A percentile compares a stretch with the other conserved stretches of the same genome.
These are phyloP conservation scores for Trypanosoma theileri DNA, from an alignment of 208 protist genomes.

Conservation along the genomic window DNA sequence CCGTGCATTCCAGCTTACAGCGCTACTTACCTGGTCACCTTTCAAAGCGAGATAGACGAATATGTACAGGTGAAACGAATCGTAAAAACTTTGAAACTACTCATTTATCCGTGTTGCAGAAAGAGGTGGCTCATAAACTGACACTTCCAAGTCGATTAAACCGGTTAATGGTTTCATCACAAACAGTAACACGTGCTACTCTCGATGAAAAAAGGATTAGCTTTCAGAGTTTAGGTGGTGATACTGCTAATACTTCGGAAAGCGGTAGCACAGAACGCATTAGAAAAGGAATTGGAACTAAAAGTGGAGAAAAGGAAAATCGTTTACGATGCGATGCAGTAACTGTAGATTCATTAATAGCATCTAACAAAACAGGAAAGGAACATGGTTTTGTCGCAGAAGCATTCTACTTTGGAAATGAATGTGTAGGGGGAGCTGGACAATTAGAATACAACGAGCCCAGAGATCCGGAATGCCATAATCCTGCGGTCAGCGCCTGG, in stretches of 20 bases:
- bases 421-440: slow-evolving; percentile 15
- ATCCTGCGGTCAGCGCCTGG: slow-evolving; percentile 10
- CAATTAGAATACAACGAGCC: slow-evolving; percentile 23
- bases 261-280: background rate
- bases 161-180: slow-evolving; percentile 10
- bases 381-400: slow-evolving; percentile 8
- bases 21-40: slow-evolving; percentile 27
- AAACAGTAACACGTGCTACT: slow-evolving; percentile 14
- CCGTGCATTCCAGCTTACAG: slow-evolving; percentile 15
- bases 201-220: background rate
- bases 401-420: slow-evolving; percentile 21
- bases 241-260: background rate
- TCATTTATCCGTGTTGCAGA: slow-evolving; percentile 1
- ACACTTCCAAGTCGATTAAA: background rate
- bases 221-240: background rate
- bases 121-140: slow-evolving; percentile 4
- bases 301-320: background rate
- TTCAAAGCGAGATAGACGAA: slow-evolving; percentile 10
- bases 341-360: slow-evolving; percentile 3
- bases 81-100: background rate
- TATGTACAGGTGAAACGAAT: slow-evolving; percentile 25
- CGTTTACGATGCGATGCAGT: background rate
- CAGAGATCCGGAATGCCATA: background rate
- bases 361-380: slow-evolving; percentile 5
- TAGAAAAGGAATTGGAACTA: background rate